Conservation (phyloP, 352 stramenopile species). For the Phytopythium helicoides region DNA sequence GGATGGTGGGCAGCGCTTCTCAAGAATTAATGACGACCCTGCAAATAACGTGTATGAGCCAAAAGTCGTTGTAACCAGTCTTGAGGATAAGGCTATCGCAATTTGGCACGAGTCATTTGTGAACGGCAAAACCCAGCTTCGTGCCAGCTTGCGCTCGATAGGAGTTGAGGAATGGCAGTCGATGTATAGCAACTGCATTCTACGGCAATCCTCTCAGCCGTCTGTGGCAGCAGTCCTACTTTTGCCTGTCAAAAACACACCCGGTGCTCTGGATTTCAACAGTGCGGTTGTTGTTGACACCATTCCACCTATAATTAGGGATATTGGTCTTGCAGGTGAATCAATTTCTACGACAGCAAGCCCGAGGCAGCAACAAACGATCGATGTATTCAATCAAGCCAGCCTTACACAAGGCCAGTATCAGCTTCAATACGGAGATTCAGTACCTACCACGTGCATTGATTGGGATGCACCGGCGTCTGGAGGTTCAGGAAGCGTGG, state of each 20-base stretch:
- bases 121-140: conserved; percentile 30
- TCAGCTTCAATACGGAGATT: conserved; percentile 44
- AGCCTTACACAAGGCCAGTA: conserved; percentile 53
- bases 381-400: conserved; percentile 54
- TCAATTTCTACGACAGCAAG: conserved; percentile 27
- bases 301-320: conserved; percentile 29
- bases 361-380: conserved; percentile 39
- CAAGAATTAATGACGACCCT: conserved; percentile 38
- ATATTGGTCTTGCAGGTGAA: conserved; percentile 34
- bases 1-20: conserved; percentile 32
- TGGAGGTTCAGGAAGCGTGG: conserved; percentile 20
- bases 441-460: conserved; percentile 39
- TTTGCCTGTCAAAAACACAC: conserved; percentile 42
- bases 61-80: conserved; percentile 14
- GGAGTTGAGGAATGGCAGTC: conserved; percentile 40
- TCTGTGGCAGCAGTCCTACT: conserved; percentile 36
- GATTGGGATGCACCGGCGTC: conserved; percentile 45
- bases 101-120: conserved; percentile 49
- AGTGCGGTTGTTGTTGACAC: conserved; percentile 56
- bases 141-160: conserved; percentile 18
- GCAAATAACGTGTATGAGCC: conserved; percentile 24
- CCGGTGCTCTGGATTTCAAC: conserved; percentile 51
- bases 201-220: conserved; percentile 31
- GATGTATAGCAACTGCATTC: conserved; percentile 44
- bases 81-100: conserved; percentile 17